Percentiles rank a stretch among this genome's conserved stretches.
Evolutionary conservation across 441 rosid genomes (phyloP).

Genomic region (Euphorbia schlechtendalii): DNA sequence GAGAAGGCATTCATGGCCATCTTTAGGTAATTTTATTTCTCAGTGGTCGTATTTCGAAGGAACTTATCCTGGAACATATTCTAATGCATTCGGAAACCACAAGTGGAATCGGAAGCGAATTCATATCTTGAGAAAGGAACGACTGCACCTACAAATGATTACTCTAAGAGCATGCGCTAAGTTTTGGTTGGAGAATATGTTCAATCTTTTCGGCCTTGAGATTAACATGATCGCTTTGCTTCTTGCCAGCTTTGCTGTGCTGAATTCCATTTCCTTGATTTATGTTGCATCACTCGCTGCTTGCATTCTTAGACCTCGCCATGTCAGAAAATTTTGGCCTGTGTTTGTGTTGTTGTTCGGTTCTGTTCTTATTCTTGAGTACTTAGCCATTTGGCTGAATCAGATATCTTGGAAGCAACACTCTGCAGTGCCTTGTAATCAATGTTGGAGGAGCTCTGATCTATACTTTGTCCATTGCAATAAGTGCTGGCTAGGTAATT

Average conservation of each 20-base stretch:
- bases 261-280: slow-evolving; percentile 82
- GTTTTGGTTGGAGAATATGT: slow-evolving; percentile 88
- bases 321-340: slow-evolving; percentile 73
- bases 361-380: slow-evolving; percentile 63
- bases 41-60: slow-evolving; percentile 28
- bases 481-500: slow-evolving; percentile 91
- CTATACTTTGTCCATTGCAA: slow-evolving; percentile 55
- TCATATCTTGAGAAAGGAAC: slow-evolving; percentile 65
- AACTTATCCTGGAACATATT: slow-evolving; percentile 43
- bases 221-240: slow-evolving; percentile 89
- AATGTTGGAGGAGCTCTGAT: slow-evolving; percentile 80
- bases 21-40: slow-evolving; percentile 19
- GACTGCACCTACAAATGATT: slow-evolving; percentile 72
- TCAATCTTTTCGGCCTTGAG: slow-evolving; percentile 97
- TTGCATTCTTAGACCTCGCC: slow-evolving; percentile 63
- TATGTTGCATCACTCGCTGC: slow-evolving; percentile 82
- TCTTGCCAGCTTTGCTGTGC: slow-evolving; percentile 85
- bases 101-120: slow-evolving; percentile 70
- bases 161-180: slow-evolving; percentile 63
- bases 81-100: slow-evolving; percentile 69
- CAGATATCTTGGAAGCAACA: slow-evolving; percentile 31
- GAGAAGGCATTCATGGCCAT: slow-evolving; percentile 29
- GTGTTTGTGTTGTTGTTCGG: slow-evolving; percentile 69
- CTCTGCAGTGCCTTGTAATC: slow-evolving; percentile 55
- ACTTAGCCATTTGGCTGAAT: slow-evolving; percentile 70